Evolutionary conservation across 768 basidiomycete species (phyloP), one percentile per base, ranked within the genome.

Genomic region (Amanita pallidorosea): DNA sequence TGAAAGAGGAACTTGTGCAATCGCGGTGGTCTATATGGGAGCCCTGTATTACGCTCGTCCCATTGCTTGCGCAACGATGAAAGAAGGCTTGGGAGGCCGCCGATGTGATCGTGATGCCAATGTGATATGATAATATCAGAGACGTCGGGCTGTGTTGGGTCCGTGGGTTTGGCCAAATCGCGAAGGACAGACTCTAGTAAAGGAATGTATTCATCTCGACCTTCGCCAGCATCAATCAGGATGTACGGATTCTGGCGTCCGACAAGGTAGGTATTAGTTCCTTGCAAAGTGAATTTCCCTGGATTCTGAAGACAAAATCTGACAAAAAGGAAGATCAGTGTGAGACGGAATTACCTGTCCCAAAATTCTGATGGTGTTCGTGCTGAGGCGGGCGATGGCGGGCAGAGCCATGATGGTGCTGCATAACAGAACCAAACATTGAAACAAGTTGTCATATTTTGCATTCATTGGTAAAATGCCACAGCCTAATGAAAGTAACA

Each of bases 51-150:
- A 3, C 73, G 66, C 58, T 70, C 65, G 51, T 72, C 65, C 85
- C 85, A 88, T n/a, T 85, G 66, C 34, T 69, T 62, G 9, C 73
- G 69, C 2, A 96, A 73, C 37, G 90, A 77, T 5, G 60, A 55
- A 1, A 97, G 74, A 0, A 96, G 83, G 25, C 75, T 67, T 0
- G 77, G 76, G 2, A 96, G 69, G 4, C 93, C 95, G 6, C 77
- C 77, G 55, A 83, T 72, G 56, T 98, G 95, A 66, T 98, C 95
- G 27, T 70, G 68, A 62, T 98, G 95, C 75, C 83, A 83, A 64
- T 98, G 95, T 0, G 92, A 90, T 50, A 98, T 71, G 59, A 98
- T 71, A 65, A 98, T 88, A 61, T 97, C 92, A 9, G 88, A 89
- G 45, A 97, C 67, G 45, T 82, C 75, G 7, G 80, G 79, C 41